These are phyloP conservation scores for Raphanus sativus DNA, from an alignment of 345 rosid genomes.

Conservation along the genomic window DNA sequence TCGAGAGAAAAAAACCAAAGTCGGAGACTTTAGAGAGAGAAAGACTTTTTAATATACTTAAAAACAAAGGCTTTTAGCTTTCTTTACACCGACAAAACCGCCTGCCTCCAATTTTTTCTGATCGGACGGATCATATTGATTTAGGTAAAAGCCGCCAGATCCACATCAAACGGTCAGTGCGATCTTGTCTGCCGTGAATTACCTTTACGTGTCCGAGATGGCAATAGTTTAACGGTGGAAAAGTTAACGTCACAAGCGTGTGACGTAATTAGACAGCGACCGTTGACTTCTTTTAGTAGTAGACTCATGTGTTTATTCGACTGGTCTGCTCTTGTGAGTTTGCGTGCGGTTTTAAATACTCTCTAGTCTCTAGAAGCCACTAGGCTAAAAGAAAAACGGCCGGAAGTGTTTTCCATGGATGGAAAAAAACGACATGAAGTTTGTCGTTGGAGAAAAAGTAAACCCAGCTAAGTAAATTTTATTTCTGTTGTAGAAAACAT, in stretches of 20 bases:
- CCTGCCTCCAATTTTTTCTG: slow-evolving; percentile 13
- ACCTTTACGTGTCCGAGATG: slow-evolving; percentile 22
- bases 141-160: slow-evolving; percentile 33
- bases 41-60: background rate
- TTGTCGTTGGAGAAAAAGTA: background rate
- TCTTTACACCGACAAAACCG: background rate
- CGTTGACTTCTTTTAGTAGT: slow-evolving; percentile 17
- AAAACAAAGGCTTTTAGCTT: background rate
- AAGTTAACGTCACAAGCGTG: slow-evolving; percentile 6
- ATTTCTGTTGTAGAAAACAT: background rate
- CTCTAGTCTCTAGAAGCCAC: slow-evolving; percentile 2
- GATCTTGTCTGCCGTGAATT: slow-evolving; percentile 10
- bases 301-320: background rate
- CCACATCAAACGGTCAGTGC: slow-evolving; percentile 27
- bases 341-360: background rate
- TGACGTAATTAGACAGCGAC: slow-evolving; percentile 22
- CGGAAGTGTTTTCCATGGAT: background rate
- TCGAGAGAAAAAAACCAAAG: background rate
- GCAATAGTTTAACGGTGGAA: slow-evolving; percentile 10
- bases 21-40: background rate
- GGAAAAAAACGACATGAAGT: background rate
- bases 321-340: background rate
- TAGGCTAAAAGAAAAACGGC: background rate
- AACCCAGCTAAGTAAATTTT: background rate
- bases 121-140: slow-evolving; percentile 27